Base-by-base conservation (phyloP, 495 filamentous ascomycete genomes). In the Hypoxylon subgilvum region DNA sequence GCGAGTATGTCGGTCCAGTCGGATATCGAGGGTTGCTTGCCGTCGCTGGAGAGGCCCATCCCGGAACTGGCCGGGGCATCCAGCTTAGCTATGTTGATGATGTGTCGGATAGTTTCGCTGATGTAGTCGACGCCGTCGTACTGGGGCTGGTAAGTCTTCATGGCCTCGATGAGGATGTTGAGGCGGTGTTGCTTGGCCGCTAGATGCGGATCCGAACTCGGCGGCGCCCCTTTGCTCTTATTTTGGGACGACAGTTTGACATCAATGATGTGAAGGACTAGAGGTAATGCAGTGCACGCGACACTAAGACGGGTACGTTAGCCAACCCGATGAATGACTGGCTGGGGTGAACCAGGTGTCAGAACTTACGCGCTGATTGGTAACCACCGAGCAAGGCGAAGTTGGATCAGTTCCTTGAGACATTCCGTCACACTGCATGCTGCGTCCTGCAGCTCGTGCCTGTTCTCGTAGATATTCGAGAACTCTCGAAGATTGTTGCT, bases 131-230 rank as follows among this genome's bases (percentile, higher is more conserved):
- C 69, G 17, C 67, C 67, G 32, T 71, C 69, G 44, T 71, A 71
- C 36, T 71, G 69, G 0, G 69, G 69, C 38, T 71, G 69, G 43
- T 71, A 71, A 0, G 69, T 71, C 23, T 69, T 69, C 69, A 71
- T 71, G 1, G 69, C 69, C 54, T 71, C 69, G 42, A 71, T 69
- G 10, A 71, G 64, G 19, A 71, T 69, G 48, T 71, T 71, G n/a
- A 71, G 61, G n/a, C 69, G 65, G 13, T 69, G 67, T 21, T 71
- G 69, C 40, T 71, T 71, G 6, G 69, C 47, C 2, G 61, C 58
- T 25, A 57, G 36, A 6, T 67, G 61, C 7, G 59, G 57, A 32
- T 65, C 61, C 13, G 61, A 44, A 2, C 40, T 44, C 14, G 47
- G 22, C 10, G 49, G 19, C 47, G 19, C 21, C 35, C 19, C 27